A percentile compares a stretch with the other conserved stretches of the same genome.
Conservation (phyloP, 2,329 filamentous ascomycete species). For the Macrophomina pseudophaseolina region DNA sequence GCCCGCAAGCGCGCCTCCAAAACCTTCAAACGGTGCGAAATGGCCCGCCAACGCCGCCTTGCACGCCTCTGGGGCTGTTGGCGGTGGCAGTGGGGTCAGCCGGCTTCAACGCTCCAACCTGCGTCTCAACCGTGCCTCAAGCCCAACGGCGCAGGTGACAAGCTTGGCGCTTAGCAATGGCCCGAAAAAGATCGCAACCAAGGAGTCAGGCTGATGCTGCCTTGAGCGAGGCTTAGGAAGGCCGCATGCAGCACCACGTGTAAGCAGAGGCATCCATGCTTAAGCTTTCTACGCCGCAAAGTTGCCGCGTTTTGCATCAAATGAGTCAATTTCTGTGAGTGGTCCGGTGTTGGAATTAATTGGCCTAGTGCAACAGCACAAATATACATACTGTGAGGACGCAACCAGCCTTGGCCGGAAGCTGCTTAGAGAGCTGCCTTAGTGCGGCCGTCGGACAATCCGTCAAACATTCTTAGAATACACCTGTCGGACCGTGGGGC, state of each 20-base stretch:
- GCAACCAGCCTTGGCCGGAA: conserved; percentile 5
- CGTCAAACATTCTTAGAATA: not conserved
- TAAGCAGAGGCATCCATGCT: conserved; percentile 12
- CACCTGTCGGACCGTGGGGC: not conserved
- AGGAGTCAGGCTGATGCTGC: not conserved
- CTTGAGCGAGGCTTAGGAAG: conserved; percentile 13
- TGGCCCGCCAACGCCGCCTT: not conserved
- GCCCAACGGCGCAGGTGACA: conserved; percentile 2
- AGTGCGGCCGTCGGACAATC: not conserved
- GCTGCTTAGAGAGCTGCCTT: not conserved
- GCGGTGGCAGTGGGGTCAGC: conserved; percentile 15
- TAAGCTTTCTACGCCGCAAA: conserved; percentile 5
- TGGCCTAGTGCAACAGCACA: not conserved
- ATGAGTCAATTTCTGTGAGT: conserved; percentile 11
- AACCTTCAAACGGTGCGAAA: not conserved
- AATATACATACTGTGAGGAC: not conserved
- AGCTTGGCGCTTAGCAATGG: conserved; percentile 5
- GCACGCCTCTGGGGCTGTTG: conserved; percentile 16
- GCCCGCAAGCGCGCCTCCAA: conserved; percentile 7
- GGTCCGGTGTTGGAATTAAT: not conserved
- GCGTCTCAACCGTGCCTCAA: conserved; percentile 13
- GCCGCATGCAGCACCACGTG: conserved; percentile 5
- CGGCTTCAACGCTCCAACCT: conserved; percentile 11
- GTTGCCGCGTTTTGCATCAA: not conserved
- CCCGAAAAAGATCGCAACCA: not conserved